These are phyloP conservation scores for Ophiostoma piceae DNA, from an alignment of 2,329 filamentous ascomycete species.

Conservation along the genomic window DNA sequence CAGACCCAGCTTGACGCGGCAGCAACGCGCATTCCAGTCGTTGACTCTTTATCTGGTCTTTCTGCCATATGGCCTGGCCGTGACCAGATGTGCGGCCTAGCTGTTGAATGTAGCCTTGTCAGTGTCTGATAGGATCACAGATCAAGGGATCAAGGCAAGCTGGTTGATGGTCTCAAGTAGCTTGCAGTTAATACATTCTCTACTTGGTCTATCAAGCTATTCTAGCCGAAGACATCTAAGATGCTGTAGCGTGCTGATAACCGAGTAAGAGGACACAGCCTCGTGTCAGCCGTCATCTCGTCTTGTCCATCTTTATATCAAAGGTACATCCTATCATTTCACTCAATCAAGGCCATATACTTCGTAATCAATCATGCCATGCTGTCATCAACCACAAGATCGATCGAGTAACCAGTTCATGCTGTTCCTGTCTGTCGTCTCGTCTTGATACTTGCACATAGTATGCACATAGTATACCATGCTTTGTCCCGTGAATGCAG, in stretches of 20 bases:
- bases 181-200: not conserved
- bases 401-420: slow-evolving; percentile 9
- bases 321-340: too few relatives aligned
- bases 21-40: slow-evolving; percentile 7
- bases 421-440: slow-evolving; percentile 9
- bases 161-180: not conserved
- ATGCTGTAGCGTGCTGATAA: too few relatives aligned
- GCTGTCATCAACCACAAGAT: slow-evolving; percentile 4
- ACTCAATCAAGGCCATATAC: too few relatives aligned
- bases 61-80: not conserved
- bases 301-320: too few relatives aligned
- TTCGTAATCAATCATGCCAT: too few relatives aligned
- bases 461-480: not conserved
- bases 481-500: not conserved
- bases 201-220: too few relatives aligned
- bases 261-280: too few relatives aligned
- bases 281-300: too few relatives aligned
- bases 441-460: not conserved
- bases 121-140: not conserved
- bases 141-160: too few relatives aligned
- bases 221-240: too few relatives aligned
- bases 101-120: not conserved
- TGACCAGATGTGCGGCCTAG: slow-evolving; percentile 8
- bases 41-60: not conserved
- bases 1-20: not conserved